Percentiles rank a stretch among this genome's conserved stretches.
These are phyloP conservation scores for Euphorbia celastroides DNA, from an alignment of 441 rosid genomes.

Conservation along the genomic window DNA sequence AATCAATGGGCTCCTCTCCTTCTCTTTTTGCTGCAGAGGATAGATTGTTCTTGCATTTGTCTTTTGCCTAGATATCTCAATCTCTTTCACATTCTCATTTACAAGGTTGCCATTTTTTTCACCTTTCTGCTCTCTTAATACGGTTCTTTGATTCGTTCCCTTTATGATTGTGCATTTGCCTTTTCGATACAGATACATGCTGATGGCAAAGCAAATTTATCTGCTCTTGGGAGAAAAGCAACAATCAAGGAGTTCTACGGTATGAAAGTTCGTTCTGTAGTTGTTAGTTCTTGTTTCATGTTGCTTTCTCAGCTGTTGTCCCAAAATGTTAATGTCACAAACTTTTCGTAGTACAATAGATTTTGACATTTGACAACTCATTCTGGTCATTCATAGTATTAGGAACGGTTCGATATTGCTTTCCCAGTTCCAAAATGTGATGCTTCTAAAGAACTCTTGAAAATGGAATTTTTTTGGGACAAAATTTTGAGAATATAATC, in stretches of 20 bases:
- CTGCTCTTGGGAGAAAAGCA: constrained; percentile 78
- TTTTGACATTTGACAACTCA: too few species aligned
- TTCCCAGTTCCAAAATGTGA: too few species aligned
- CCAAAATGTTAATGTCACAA: too few species aligned
- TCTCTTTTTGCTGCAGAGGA: constrained; percentile 72
- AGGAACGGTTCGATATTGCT: too few species aligned
- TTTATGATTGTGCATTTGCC: constrained; percentile 17
- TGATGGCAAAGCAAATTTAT: constrained; percentile 47
- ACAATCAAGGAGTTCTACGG: constrained; percentile 85
- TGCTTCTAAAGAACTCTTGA: too few species aligned
- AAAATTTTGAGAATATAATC: too few species aligned
- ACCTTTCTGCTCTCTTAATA: not conserved
- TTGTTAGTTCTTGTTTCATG: too few species aligned
- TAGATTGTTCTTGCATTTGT: constrained; percentile 69
- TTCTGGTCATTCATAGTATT: too few species aligned
- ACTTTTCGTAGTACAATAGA: too few species aligned
- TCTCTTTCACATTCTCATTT: constrained; percentile 74
- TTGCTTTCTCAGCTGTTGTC: too few species aligned
- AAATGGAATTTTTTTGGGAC: too few species aligned
- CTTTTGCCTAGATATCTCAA: constrained; percentile 75
- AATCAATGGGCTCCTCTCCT: constrained; percentile 78
- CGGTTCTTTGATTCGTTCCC: not conserved
- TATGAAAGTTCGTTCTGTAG: constrained; percentile 24
- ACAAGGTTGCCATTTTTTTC: constrained; percentile 49
- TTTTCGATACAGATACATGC: constrained; percentile 46